Conservation (phyloP, 768 basidiomycete genomes). For the Phanerochaete sordida region DNA sequence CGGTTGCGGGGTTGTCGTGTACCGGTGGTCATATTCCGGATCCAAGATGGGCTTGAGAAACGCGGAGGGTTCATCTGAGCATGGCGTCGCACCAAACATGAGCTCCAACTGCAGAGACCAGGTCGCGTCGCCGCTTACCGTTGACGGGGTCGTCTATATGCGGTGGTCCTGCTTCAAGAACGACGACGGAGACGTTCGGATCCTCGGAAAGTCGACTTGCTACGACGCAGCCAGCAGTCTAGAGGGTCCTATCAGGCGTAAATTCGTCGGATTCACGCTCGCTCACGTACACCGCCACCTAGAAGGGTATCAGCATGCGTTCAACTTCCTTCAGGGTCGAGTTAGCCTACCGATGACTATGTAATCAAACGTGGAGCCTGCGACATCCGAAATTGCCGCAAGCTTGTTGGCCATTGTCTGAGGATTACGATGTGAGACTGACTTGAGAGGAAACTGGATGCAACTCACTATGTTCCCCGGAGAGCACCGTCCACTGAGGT, state of each 20-base stretch:
- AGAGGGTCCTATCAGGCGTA: background rate
- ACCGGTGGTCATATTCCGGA: conserved; percentile 15
- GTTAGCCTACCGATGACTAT: conserved; percentile 1
- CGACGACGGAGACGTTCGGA: background rate
- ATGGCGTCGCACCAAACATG: too few relatives aligned
- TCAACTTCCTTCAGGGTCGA: background rate
- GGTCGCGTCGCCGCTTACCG: too few relatives aligned
- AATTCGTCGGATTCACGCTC: background rate
- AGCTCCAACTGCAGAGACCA: too few relatives aligned
- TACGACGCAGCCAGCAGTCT: conserved; percentile 14
- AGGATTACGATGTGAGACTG: too few relatives aligned
- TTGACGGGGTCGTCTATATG: background rate
- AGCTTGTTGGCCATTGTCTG: background rate
- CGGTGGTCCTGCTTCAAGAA: conserved; percentile 2
- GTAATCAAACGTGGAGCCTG: conserved; percentile 4
- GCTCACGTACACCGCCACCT: background rate
- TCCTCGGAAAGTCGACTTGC: background rate
- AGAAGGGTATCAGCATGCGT: background rate
- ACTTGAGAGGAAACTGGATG: too few relatives aligned
- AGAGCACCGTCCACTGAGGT: too few relatives aligned
- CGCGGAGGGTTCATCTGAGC: background rate
- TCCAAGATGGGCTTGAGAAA: background rate
- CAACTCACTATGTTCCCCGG: too few relatives aligned
- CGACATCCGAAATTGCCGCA: background rate
- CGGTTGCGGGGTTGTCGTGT: conserved; percentile 13